These are phyloP conservation scores for Sanghuangporus baumii DNA, from an alignment of 1,284 basidiomycete genomes.

Conservation along the genomic window DNA sequence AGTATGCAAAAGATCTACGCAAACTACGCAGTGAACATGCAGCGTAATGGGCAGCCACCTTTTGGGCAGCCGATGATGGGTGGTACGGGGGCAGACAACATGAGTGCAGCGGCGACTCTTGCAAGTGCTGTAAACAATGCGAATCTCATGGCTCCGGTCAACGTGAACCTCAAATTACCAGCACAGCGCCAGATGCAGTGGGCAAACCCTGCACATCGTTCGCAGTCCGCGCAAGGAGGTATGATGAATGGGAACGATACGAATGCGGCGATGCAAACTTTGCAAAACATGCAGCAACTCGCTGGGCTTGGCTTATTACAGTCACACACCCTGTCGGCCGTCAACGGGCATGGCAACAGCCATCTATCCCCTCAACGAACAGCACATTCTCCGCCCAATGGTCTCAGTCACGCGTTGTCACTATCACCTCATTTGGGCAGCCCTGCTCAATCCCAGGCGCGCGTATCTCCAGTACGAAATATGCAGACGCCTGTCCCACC, in stretches of 20 bases:
- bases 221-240: slow-evolving; percentile 1
- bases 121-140: slow-evolving; percentile 32
- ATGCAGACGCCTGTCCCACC: slow-evolving; percentile 18
- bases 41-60: slow-evolving; percentile 25
- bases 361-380: slow-evolving; percentile 12
- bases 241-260: slow-evolving; percentile 2
- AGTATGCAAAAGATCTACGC: slow-evolving; percentile 46
- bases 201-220: slow-evolving; percentile 24
- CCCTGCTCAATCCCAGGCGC: slow-evolving; percentile 10
- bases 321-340: not conserved
- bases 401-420: slow-evolving; percentile 4
- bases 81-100: not conserved
- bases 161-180: slow-evolving; percentile 37
- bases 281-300: slow-evolving; percentile 10
- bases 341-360: slow-evolving; percentile 15
- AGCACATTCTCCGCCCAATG: slow-evolving; percentile 12
- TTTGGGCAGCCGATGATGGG: slow-evolving; percentile 21
- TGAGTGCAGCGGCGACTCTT: slow-evolving; percentile 22
- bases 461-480: slow-evolving; percentile 14
- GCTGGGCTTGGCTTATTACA: slow-evolving; percentile 7
- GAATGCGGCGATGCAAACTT: not conserved
- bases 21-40: slow-evolving; percentile 23
- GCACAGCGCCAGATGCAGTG: slow-evolving; percentile 39
- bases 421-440: slow-evolving; percentile 13
- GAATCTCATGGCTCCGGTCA: slow-evolving; percentile 29